Evolutionary conservation across 1,284 basidiomycete species (phyloP).

Genomic region (Mycena citricolor): DNA sequence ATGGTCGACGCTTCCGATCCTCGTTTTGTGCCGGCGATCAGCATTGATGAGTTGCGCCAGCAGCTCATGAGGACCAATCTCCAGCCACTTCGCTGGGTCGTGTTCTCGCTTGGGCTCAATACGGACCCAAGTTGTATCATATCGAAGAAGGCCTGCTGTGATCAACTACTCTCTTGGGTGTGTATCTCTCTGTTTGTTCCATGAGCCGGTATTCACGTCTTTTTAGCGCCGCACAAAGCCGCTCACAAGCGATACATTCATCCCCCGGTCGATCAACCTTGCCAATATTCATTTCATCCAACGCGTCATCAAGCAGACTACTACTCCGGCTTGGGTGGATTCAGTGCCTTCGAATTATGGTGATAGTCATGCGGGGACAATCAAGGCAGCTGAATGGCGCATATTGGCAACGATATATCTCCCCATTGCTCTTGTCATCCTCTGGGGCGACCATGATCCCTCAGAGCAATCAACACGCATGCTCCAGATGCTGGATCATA

Average conservation of each 20-base stretch:
- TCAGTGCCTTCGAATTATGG: conserved; percentile 32
- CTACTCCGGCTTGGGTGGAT: conserved; percentile 32
- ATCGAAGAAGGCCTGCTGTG: not conserved
- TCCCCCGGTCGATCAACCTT: conserved; percentile 2
- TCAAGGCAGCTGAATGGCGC: conserved; percentile 36
- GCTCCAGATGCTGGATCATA: conserved; percentile 9
- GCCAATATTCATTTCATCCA: conserved; percentile 24
- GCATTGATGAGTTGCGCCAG: conserved; percentile 3
- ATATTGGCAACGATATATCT: conserved; percentile 33
- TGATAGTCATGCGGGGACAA: conserved; percentile 27
- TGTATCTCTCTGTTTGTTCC: not conserved
- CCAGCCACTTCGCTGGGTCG: conserved; percentile 2
- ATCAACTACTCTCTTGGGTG: conserved; percentile 4
- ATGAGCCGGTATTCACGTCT: not conserved
- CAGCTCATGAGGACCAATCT: not conserved
- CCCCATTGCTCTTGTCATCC: conserved; percentile 31
- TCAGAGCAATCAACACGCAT: conserved; percentile 10
- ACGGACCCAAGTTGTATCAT: not conserved
- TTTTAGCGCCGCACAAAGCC: conserved; percentile 5
- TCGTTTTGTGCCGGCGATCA: conserved; percentile 9
- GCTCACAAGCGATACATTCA: conserved; percentile 11
- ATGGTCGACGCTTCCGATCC: conserved; percentile 10
- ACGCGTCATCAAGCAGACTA: conserved; percentile 27
- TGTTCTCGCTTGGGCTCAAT: conserved; percentile 7
- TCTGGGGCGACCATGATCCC: conserved; percentile 24